Base-by-base conservation (phyloP, 2,329 filamentous ascomycete species). In the Xenoacremonium recifei region DNA sequence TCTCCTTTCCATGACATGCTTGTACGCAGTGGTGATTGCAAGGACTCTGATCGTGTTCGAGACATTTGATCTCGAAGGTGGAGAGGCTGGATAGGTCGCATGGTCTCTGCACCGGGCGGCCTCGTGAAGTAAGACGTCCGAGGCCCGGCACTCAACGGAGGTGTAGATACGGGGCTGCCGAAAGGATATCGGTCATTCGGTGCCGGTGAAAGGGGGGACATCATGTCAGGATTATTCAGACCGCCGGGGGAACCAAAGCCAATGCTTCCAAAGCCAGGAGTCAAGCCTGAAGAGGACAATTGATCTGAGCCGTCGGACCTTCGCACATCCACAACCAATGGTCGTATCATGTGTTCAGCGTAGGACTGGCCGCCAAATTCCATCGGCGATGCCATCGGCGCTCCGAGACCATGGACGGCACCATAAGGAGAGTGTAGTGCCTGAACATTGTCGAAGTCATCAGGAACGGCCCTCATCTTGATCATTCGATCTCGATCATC, bases 401-500 rank as follows among this genome's bases (percentile, higher is more conserved):
- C 64, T 19, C 70, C 72, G 11, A 80, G 59, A 18, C 70, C 71
- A 51, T 78, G 75, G 4, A 80, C 75, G 5, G 81, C 80, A 9
- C 81, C 81, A 48, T 85, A 85, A 4, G 80, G 80, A 16, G 80
- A 84, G 59, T 86, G 83, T 13, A 87, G 67, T 12, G 82, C 83
- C 57, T 84, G 80, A 3, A 86, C 73, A 51, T 83, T 86, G 61
- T 86, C 82, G 48, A 87, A 87, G 51, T 82, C 81, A 50, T 86
- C 82, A 7, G 83, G 83, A 4, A 87, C 79, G 4, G 83, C 82
- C 41, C 82, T 74, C 80, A 85, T 86, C 64, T 84, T 83, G 59
- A 87, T 80, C 76, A 86, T 83, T 42, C 81, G 75, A 47, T 87
- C 82, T 35, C 82, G 76, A 57, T 87, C 83, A 61, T 86, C 82